Evolutionary conservation across 2,329 filamentous ascomycete species (phyloP).

Genomic region (Sordariomycetes sp.): DNA sequence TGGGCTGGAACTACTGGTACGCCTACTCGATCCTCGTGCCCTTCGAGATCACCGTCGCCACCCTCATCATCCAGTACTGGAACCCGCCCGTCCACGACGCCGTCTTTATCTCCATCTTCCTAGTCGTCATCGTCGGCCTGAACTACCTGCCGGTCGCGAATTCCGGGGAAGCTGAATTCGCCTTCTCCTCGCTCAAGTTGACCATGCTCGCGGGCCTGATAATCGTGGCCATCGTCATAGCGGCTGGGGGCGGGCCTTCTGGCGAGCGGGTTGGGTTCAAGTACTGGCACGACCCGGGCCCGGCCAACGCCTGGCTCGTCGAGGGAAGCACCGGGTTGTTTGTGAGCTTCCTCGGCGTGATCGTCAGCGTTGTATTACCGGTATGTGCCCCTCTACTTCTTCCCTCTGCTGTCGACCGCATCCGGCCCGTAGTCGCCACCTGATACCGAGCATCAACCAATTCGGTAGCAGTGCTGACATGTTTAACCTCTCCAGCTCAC

Average conservation of each 20-base stretch:
- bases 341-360: conserved; percentile 33
- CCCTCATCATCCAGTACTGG: conserved; percentile 13
- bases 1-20: conserved; percentile 34
- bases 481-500: conserved; percentile 10
- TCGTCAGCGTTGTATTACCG: conserved; percentile 15
- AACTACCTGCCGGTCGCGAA: conserved; percentile 23
- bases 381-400: neutral
- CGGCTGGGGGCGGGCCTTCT: conserved; percentile 34
- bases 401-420: neutral
- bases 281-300: conserved; percentile 23
- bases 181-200: conserved; percentile 38
- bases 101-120: conserved; percentile 11
- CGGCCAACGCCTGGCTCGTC: conserved; percentile 20
- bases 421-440: too few species aligned
- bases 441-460: too few species aligned
- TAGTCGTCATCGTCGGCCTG: conserved; percentile 9
- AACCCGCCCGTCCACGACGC: conserved; percentile 8
- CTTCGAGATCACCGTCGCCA: conserved; percentile 9
- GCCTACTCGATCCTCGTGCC: conserved; percentile 7
- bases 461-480: neutral
- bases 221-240: conserved; percentile 34
- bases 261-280: conserved; percentile 32
- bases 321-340: conserved; percentile 39
- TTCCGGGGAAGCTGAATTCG: conserved; percentile 43
- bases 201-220: conserved; percentile 37